These are phyloP conservation scores for Pythium oligandrum DNA, from an alignment of 352 stramenopile species.

Conservation along the genomic window DNA sequence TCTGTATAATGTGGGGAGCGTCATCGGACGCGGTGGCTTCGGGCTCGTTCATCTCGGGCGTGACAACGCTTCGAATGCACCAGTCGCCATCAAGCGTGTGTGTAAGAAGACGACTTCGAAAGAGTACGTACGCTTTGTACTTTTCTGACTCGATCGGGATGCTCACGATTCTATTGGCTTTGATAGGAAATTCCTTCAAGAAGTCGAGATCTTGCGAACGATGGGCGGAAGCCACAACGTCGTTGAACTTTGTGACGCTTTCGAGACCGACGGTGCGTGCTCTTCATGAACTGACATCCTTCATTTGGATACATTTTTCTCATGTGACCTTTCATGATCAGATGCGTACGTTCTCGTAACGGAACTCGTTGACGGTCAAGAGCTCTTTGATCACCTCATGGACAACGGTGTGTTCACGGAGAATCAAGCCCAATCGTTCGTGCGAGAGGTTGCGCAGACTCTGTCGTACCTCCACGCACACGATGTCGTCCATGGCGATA, in stretches of 20 bases:
- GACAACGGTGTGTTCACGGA: slow-evolving; percentile 17
- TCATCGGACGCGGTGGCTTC: slow-evolving; percentile 26
- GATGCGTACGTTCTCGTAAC: slow-evolving; percentile 34
- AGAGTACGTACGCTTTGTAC: slow-evolving; percentile 9
- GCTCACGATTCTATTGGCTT: neutral
- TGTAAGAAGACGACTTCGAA: slow-evolving; percentile 24
- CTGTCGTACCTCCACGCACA: slow-evolving; percentile 24
- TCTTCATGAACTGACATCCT: neutral
- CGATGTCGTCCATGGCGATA: slow-evolving; percentile 28
- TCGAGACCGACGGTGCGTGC: slow-evolving; percentile 20
- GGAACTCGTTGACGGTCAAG: slow-evolving; percentile 25
- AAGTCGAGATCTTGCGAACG: slow-evolving; percentile 25
- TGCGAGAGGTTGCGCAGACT: slow-evolving; percentile 14
- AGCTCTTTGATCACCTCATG: slow-evolving; percentile 32
- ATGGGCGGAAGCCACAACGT: slow-evolving; percentile 23
- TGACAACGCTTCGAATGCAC: slow-evolving; percentile 16
- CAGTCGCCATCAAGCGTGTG: slow-evolving; percentile 33
- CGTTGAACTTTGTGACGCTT: slow-evolving; percentile 27
- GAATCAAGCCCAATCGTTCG: slow-evolving; percentile 12
- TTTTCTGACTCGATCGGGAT: slow-evolving; percentile 1
- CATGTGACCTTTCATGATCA: slow-evolving; percentile 1
- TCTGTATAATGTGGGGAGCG: slow-evolving; percentile 14
- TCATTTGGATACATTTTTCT: slow-evolving; percentile 2
- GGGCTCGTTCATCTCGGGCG: slow-evolving; percentile 19
- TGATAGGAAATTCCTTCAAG: slow-evolving; percentile 28